A percentile compares a stretch with the other conserved stretches of the same genome.
Evolutionary conservation across 2,329 filamentous ascomycete species (phyloP).

Genomic region (Botrytis hyacinthi): DNA sequence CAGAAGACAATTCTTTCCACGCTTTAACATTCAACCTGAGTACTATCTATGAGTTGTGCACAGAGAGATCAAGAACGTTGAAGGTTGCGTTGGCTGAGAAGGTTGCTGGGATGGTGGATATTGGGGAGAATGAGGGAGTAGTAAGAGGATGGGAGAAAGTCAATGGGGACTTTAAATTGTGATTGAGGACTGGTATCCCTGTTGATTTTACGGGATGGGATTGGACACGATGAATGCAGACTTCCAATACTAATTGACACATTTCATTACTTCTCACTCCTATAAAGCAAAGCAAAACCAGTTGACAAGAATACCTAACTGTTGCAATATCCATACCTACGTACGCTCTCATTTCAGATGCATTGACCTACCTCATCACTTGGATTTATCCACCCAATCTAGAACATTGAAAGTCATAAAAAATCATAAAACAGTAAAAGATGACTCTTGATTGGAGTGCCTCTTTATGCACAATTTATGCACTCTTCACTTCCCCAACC

Average conservation of each 20-base stretch:
- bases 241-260: not conserved
- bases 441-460: constrained; percentile 2
- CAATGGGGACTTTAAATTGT: constrained; percentile 40
- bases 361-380: not conserved
- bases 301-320: not conserved
- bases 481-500: not conserved
- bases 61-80: constrained; percentile 66
- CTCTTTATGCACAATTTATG: not conserved
- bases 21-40: constrained; percentile 85
- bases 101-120: constrained; percentile 49
- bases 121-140: not conserved
- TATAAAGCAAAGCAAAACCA: not conserved
- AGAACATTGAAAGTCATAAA: not conserved
- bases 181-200: not conserved
- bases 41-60: constrained; percentile 89
- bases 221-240: not conserved
- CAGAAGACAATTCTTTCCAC: constrained; percentile 65
- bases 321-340: not conserved
- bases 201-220: no score
- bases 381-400: not conserved
- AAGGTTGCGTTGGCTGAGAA: constrained; percentile 72
- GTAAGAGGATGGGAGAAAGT: constrained; percentile 36
- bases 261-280: not conserved
- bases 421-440: not conserved
- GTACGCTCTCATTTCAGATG: not conserved